Evolutionary conservation across 371 early-diverging fungal species (phyloP).

Genomic region (Astathelohania contejeani): DNA sequence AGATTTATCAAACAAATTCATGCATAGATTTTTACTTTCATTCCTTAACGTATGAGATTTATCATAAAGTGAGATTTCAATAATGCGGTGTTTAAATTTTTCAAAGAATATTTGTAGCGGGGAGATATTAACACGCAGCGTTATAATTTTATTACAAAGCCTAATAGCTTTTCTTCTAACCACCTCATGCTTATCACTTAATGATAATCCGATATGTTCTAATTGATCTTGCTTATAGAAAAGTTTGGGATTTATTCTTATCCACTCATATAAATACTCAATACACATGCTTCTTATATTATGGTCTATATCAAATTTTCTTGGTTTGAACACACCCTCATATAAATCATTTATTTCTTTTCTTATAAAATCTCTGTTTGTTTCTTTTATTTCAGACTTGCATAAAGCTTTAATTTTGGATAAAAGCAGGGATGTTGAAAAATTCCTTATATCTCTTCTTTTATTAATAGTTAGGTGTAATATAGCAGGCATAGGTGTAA

Average conservation of each 20-base stretch:
- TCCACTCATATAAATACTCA: background rate
- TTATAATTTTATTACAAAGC: background rate
- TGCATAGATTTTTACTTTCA: background rate
- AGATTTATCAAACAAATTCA: background rate
- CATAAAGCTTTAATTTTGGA: too few relatives aligned
- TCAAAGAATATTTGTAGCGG: background rate
- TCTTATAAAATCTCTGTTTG: too few relatives aligned
- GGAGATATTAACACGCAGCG: background rate
- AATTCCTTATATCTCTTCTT: too few relatives aligned
- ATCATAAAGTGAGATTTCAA: background rate
- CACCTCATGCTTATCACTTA: background rate
- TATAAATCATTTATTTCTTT: too few relatives aligned
- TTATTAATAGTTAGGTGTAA: too few relatives aligned
- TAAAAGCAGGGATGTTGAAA: too few relatives aligned
- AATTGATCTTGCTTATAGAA: too few relatives aligned
- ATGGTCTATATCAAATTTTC: background rate
- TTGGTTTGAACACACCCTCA: too few relatives aligned
- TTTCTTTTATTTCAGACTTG: too few relatives aligned
- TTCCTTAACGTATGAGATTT: background rate
- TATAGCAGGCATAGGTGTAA: too few relatives aligned
- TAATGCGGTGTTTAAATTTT: background rate
- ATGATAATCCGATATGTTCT: too few relatives aligned
- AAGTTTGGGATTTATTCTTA: background rate
- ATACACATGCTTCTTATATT: background rate
- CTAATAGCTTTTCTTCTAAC: background rate